phyloP scores from a whole-genome alignment of 2,329 filamentous ascomycete species.

The Pyrenochaeta sp. region DNA sequence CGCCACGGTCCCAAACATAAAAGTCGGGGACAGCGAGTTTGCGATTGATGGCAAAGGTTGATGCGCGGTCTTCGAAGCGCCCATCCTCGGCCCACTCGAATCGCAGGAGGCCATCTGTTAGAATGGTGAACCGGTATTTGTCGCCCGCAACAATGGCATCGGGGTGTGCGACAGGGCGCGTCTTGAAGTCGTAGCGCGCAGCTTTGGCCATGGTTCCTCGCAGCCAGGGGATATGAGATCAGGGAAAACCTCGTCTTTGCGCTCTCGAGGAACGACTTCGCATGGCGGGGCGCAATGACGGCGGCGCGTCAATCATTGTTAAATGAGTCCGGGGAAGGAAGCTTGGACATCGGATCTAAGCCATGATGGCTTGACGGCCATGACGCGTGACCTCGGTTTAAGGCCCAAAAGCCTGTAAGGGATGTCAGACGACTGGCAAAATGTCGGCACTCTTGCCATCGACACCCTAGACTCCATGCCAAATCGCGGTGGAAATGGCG shows the following conservation, averaged over 20 bases:
- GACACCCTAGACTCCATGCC: constrained; percentile 9
- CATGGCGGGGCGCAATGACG: constrained; percentile 28
- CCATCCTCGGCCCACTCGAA: constrained; percentile 69
- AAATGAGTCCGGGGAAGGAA: constrained; percentile 30
- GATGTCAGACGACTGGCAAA: constrained; percentile 27
- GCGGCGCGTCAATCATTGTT: constrained; percentile 27
- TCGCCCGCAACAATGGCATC: constrained; percentile 56
- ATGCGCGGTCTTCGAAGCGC: constrained; percentile 68
- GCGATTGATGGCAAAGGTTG: constrained; percentile 67
- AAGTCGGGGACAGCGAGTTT: constrained; percentile 58
- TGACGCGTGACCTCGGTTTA: constrained; percentile 38
- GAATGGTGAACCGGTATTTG: constrained; percentile 66
- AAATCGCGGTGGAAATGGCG: constrained; percentile 12
- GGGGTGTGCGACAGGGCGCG: constrained; percentile 54
- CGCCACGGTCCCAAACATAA: constrained; percentile 55
- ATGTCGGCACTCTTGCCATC: constrained; percentile 22
- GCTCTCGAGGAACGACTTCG: constrained; percentile 14
- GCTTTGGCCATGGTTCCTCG: constrained; percentile 35
- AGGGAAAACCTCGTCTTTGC: constrained; percentile 13
- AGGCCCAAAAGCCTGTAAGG: constrained; percentile 12
- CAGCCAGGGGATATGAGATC: constrained; percentile 11
- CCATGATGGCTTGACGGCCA: constrained; percentile 26
- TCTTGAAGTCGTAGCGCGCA: constrained; percentile 54
- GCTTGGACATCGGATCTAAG: constrained; percentile 26
- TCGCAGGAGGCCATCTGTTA: constrained; percentile 64